These are phyloP conservation scores for Hygrocybe coccinea DNA, from an alignment of 768 basidiomycete genomes.

Conservation along the genomic window DNA sequence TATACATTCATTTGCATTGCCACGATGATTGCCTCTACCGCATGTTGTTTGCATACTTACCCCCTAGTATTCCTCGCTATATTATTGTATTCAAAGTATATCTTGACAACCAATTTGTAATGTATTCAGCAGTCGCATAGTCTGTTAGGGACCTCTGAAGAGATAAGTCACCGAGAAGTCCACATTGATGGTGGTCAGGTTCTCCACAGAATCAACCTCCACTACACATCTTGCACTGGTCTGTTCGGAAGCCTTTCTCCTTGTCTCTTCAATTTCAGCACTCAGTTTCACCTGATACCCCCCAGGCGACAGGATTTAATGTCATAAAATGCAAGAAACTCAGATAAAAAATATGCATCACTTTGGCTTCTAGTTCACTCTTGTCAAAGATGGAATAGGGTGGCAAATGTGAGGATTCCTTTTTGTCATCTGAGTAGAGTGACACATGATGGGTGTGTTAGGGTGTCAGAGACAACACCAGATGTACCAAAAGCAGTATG, in stretches of 20 bases:
- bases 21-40: no score
- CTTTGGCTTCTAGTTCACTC: slow-evolving; percentile 51
- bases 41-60: no score
- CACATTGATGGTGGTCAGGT: slow-evolving; percentile 7
- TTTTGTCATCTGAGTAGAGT: slow-evolving; percentile 46
- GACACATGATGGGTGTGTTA: no score
- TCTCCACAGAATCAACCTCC: slow-evolving; percentile 11
- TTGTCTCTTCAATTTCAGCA: slow-evolving; percentile 53
- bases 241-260: slow-evolving; percentile 37
- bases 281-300: slow-evolving; percentile 50
- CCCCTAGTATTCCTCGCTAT: no score
- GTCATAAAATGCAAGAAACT: no score
- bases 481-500: slow-evolving; percentile 71
- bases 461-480: no score
- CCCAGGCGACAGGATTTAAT: no score
- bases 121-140: no score
- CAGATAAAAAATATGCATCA: slow-evolving; percentile 44
- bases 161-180: slow-evolving; percentile 16
- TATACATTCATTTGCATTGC: no score
- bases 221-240: slow-evolving; percentile 20
- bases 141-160: no score
- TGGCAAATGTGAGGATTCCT: slow-evolving; percentile 32
- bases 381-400: slow-evolving; percentile 62
- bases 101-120: no score
- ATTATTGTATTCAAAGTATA: no score